A percentile compares a stretch with the other conserved stretches of the same genome.
These are phyloP conservation scores for Toxicodendron radicans DNA, from an alignment of 345 rosid genomes.

Conservation along the genomic window DNA sequence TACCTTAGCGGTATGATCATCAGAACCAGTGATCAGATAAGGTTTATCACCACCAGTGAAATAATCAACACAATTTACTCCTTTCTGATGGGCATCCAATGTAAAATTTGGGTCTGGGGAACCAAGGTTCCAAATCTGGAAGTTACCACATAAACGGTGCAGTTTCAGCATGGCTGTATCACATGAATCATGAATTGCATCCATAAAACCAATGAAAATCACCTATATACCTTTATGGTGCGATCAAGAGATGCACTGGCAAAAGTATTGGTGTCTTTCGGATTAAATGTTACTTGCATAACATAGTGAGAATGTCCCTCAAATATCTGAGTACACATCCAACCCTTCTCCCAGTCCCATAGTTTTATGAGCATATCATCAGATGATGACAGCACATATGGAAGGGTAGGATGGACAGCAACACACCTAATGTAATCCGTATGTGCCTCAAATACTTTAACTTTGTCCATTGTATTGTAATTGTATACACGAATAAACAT, in stretches of 20 bases:
- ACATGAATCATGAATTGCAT: constrained; percentile 9
- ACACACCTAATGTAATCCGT: constrained; percentile 96
- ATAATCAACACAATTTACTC: constrained; percentile 91
- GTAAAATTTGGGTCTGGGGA: constrained; percentile 93
- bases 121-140: constrained; percentile 94
- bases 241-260: constrained; percentile 99
- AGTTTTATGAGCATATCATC: constrained; percentile 99
- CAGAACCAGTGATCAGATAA: constrained; percentile 86
- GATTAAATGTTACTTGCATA: constrained; percentile 98
- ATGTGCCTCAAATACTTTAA: constrained; percentile 96
- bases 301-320: constrained; percentile 99
- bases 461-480: constrained; percentile 93
- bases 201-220: neutral
- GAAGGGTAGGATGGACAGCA: constrained; percentile 94
- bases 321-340: constrained; percentile 93
- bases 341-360: constrained; percentile 99
- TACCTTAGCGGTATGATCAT: constrained; percentile 96
- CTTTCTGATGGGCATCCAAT: constrained; percentile 93
- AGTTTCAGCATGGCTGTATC: constrained; percentile 12
- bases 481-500: constrained; percentile 91
- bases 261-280: constrained; percentile 93
- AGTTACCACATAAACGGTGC: constrained; percentile 23
- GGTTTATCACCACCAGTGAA: constrained; percentile 96
- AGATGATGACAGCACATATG: constrained; percentile 92
- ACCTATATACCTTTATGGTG: constrained; percentile 68